Conservation (phyloP, 768 basidiomycete species). For the Mycena leptocephala region DNA sequence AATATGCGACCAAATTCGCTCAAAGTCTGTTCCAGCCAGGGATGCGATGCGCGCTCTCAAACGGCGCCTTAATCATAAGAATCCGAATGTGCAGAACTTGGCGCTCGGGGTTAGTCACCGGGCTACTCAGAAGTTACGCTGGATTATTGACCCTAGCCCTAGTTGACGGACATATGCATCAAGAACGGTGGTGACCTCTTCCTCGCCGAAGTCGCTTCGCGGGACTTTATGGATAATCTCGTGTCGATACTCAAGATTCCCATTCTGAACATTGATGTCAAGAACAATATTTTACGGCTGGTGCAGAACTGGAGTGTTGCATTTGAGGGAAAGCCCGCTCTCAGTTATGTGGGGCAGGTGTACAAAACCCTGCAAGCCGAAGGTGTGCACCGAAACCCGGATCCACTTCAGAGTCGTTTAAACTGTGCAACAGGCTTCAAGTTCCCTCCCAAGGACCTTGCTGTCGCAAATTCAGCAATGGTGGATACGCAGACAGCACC, state of each 20-base stretch:
- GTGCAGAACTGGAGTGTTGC: constrained; percentile 97
- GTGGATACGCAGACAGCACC: constrained; percentile 94
- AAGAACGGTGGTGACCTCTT: constrained; percentile 99
- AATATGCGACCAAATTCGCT: constrained; percentile 97
- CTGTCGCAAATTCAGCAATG: constrained; percentile 84
- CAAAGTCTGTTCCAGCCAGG: constrained; percentile 88
- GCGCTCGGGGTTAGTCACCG: constrained; percentile 81
- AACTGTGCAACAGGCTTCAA: constrained; percentile 71
- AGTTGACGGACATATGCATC: constrained; percentile 93
- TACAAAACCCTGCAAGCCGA: constrained; percentile 85
- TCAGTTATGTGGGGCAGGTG: constrained; percentile 84
- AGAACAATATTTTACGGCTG: constrained; percentile 80
- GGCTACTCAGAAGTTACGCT: constrained; percentile 8
- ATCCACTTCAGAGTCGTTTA: not conserved
- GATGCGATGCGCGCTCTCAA: constrained; percentile 93
- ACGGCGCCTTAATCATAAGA: constrained; percentile 91
- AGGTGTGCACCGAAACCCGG: constrained; percentile 63
- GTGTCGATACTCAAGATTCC: constrained; percentile 90
- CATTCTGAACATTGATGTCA: constrained; percentile 85
- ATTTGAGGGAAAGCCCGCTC: constrained; percentile 84
- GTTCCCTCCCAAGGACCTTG: constrained; percentile 87
- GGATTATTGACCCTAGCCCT: constrained; percentile 17
- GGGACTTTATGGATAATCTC: constrained; percentile 95
- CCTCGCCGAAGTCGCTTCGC: constrained; percentile 84
- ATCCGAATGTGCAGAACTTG: constrained; percentile 94